phyloP scores from a whole-genome alignment of 148 eudicot species.

The Rhododendron ovatum region DNA sequence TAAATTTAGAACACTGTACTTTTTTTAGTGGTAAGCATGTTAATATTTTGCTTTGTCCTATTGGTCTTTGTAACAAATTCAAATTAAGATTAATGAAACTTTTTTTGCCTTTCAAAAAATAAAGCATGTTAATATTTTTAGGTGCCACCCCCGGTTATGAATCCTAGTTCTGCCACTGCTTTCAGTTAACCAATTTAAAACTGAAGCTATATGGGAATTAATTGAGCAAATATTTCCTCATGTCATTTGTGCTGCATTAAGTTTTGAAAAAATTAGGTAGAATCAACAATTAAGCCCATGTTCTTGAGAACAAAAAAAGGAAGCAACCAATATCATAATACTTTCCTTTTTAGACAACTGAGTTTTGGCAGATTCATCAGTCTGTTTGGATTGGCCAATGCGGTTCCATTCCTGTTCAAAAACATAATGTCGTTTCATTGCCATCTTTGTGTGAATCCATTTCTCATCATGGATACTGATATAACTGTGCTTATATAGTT shows the following conservation, averaged over 20 bases:
- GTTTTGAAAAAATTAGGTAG: background rate
- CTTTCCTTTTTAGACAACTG: background rate
- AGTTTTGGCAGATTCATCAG: background rate
- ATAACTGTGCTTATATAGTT: background rate
- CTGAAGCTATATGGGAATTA: background rate
- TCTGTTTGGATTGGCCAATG: background rate
- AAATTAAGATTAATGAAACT: too few species aligned
- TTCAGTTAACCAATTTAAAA: background rate
- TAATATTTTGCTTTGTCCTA: too few species aligned
- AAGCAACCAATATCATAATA: background rate
- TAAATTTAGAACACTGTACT: too few species aligned
- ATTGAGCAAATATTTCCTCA: background rate
- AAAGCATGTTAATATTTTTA: too few species aligned
- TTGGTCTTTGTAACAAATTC: too few species aligned
- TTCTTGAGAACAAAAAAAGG: background rate
- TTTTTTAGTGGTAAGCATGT: too few species aligned
- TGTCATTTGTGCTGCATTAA: background rate
- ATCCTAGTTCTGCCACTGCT: too few species aligned
- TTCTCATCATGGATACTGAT: conserved; percentile 2
- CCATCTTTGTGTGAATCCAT: conserved; percentile 13
- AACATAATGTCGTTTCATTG: background rate
- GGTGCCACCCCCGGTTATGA: too few species aligned
- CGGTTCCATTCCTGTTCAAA: background rate
- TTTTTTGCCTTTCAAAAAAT: too few species aligned
- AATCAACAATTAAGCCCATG: background rate